These are phyloP conservation scores for Monosporascus sp. DNA, from an alignment of 2,329 filamentous ascomycete genomes.

Conservation along the genomic window DNA sequence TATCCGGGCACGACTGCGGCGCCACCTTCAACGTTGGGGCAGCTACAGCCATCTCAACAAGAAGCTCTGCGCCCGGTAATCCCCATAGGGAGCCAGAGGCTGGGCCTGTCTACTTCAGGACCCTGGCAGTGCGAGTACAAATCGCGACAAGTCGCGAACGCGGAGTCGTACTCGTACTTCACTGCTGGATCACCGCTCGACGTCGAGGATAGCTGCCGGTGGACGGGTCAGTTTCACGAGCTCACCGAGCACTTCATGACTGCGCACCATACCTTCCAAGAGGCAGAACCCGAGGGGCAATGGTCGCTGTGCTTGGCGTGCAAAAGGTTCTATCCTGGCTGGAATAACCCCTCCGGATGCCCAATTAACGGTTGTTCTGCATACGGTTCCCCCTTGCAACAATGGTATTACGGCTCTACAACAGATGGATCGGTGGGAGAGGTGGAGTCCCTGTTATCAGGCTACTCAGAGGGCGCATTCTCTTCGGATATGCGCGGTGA, in stretches of 20 bases:
- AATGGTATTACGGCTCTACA: slow-evolving; percentile 18
- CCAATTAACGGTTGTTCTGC: slow-evolving; percentile 9
- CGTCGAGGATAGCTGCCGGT: slow-evolving; percentile 13
- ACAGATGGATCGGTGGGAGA: slow-evolving; percentile 8
- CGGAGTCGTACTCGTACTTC: slow-evolving; percentile 4
- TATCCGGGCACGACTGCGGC: slow-evolving; percentile 5
- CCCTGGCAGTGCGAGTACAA: slow-evolving; percentile 24
- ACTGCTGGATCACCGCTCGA: no score
- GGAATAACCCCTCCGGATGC: slow-evolving; percentile 9
- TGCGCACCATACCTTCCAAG: slow-evolving; percentile 18
- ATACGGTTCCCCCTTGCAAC: slow-evolving; percentile 7
- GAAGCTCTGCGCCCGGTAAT: background rate
- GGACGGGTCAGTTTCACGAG: slow-evolving; percentile 20
- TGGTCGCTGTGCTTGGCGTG: slow-evolving; percentile 20
- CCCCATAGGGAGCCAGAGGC: slow-evolving; percentile 17
- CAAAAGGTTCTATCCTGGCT: slow-evolving; percentile 3
- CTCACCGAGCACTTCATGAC: slow-evolving; percentile 18
- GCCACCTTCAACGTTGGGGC: background rate
- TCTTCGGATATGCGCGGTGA: slow-evolving; percentile 9
- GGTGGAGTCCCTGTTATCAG: slow-evolving; percentile 12
- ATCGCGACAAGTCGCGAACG: background rate
- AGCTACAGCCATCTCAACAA: background rate
- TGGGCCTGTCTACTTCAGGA: slow-evolving; percentile 2
- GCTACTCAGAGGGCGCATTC: slow-evolving; percentile 19
- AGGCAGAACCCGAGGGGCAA: slow-evolving; percentile 1